phyloP scores from a whole-genome alignment of 73 alveolate genomes.

The Symbiodinium pilosum region DNA sequence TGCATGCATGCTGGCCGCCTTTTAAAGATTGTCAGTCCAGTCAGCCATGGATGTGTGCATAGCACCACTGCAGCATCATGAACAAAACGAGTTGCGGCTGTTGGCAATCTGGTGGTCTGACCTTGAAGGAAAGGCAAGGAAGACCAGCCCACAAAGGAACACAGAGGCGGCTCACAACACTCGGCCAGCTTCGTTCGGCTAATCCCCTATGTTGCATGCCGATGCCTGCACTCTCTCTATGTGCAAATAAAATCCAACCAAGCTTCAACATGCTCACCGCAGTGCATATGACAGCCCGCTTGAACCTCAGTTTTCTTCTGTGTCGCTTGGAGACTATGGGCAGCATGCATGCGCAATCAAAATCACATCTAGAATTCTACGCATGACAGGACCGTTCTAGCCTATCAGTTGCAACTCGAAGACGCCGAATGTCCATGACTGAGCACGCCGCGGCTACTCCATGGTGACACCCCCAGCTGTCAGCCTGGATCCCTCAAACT shows the following conservation, averaged over 20 bases:
- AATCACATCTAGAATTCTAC: too few relatives aligned
- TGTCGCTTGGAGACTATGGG: not conserved
- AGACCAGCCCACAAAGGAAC: too few relatives aligned
- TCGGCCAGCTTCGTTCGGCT: too few relatives aligned
- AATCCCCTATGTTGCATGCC: not conserved
- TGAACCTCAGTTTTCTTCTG: not conserved
- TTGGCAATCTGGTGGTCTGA: not conserved
- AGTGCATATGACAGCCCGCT: not conserved
- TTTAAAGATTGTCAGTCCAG: not conserved
- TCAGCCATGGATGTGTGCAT: not conserved
- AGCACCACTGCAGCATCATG: too few relatives aligned
- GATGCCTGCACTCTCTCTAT: not conserved
- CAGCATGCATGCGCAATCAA: not conserved
- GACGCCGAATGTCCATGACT: too few relatives aligned
- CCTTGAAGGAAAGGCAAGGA: too few relatives aligned
- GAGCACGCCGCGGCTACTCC: too few relatives aligned
- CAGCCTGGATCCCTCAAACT: too few relatives aligned
- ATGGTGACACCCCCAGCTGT: too few relatives aligned
- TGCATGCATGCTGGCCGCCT: not conserved
- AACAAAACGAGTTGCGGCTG: not conserved
- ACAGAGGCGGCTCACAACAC: too few relatives aligned
- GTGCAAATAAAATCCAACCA: not conserved
- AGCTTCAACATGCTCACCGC: not conserved
- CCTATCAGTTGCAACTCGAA: too few relatives aligned
- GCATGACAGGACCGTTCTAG: too few relatives aligned